Percentiles rank a stretch among this genome's conserved stretches.
phyloP scores from a whole-genome alignment of 495 filamentous ascomycete species.

The Mytilinidion resinicola region DNA sequence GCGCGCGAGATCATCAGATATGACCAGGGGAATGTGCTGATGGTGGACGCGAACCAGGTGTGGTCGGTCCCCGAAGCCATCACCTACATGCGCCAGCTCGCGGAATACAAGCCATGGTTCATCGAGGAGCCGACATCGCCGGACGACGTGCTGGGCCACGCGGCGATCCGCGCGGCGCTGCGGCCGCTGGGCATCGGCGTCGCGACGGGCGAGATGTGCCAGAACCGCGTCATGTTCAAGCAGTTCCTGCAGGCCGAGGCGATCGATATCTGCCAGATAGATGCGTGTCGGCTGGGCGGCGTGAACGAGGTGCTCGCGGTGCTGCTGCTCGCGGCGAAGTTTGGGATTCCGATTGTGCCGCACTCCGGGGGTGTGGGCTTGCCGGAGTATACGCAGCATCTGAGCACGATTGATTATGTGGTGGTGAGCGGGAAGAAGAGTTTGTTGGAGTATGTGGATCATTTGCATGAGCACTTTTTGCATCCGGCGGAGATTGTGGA shows the following conservation, averaged over 20 bases:
- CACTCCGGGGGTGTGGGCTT: constrained; percentile 86
- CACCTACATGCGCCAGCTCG: constrained; percentile 74
- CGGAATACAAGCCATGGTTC: constrained; percentile 88
- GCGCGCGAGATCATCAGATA: constrained; percentile 80
- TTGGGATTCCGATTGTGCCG: constrained; percentile 74
- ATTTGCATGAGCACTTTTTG: constrained; percentile 89
- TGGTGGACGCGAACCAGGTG: constrained; percentile 95
- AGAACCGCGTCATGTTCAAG: constrained; percentile 93
- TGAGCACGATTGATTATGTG: constrained; percentile 92
- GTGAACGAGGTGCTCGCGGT: constrained; percentile 91
- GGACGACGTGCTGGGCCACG: constrained; percentile 86
- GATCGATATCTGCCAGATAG: constrained; percentile 84
- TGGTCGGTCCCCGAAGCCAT: constrained; percentile 93
- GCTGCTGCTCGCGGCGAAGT: constrained; percentile 84
- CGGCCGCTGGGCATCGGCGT: constrained; percentile 71
- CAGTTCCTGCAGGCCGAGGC: constrained; percentile 73
- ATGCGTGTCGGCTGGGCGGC: constrained; percentile 85
- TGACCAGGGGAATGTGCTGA: constrained; percentile 78
- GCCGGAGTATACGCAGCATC: constrained; percentile 90
- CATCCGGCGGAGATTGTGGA: constrained; percentile 73
- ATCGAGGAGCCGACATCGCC: constrained; percentile 96
- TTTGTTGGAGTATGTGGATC: constrained; percentile 86
- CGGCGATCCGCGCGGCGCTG: constrained; percentile 73
- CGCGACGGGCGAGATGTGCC: constrained; percentile 94
- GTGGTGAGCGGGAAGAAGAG: constrained; percentile 74